phyloP scores from a whole-genome alignment of 768 basidiomycete species.

The Podaxis sp. region DNA sequence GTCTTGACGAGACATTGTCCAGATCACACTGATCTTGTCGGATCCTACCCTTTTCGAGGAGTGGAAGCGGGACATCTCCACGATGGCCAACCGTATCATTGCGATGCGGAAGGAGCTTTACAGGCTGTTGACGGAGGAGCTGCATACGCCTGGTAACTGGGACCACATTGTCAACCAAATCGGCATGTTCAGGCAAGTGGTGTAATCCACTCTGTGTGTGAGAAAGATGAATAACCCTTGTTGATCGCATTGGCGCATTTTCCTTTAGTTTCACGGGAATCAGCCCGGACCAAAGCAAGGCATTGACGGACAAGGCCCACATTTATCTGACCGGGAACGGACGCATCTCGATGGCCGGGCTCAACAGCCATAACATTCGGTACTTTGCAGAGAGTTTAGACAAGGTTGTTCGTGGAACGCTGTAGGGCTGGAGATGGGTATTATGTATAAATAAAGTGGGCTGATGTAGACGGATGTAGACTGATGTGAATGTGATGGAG shows the following conservation, averaged over 20 bases:
- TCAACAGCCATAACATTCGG: slow-evolving; percentile 76
- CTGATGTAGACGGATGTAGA: background rate
- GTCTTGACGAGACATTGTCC: slow-evolving; percentile 10
- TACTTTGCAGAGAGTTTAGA: slow-evolving; percentile 76
- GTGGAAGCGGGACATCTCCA: slow-evolving; percentile 88
- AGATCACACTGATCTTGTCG: slow-evolving; percentile 84
- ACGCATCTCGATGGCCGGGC: slow-evolving; percentile 91
- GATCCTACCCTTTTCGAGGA: slow-evolving; percentile 70
- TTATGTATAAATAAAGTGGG: background rate
- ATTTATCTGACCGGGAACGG: slow-evolving; percentile 87
- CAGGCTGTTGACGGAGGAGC: slow-evolving; percentile 67
- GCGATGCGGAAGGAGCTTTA: slow-evolving; percentile 83
- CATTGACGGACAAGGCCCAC: slow-evolving; percentile 69
- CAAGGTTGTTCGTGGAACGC: slow-evolving; percentile 47
- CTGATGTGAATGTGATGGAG: background rate
- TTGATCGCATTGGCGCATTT: slow-evolving; percentile 14
- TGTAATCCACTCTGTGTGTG: slow-evolving; percentile 19
- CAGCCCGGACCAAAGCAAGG: slow-evolving; percentile 59
- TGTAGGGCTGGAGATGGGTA: slow-evolving; percentile 17
- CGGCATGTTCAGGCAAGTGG: slow-evolving; percentile 87
- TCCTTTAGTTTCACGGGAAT: slow-evolving; percentile 78
- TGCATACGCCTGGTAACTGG: slow-evolving; percentile 92
- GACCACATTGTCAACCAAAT: slow-evolving; percentile 95
- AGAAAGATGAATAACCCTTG: slow-evolving; percentile 1
- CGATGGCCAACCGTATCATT: slow-evolving; percentile 94